A percentile compares a stretch with the other conserved stretches of the same genome.
Evolutionary conservation across 805 yeast species (phyloP).

Genomic region (Diddensiella transvaalensis): DNA sequence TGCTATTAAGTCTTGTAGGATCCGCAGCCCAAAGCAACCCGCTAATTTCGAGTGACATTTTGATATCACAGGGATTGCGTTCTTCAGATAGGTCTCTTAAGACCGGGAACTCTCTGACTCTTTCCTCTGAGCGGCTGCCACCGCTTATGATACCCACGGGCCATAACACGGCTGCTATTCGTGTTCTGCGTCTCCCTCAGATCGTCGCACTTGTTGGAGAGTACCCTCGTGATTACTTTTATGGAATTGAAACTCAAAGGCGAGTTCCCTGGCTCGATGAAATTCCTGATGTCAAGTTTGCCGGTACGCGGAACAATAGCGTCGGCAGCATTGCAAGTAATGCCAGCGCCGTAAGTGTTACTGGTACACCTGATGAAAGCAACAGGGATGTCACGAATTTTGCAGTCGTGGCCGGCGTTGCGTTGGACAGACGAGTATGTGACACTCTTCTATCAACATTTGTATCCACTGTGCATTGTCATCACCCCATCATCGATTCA

Average conservation of each 20-base stretch:
- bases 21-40: background rate
- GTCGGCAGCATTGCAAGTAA: background rate
- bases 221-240: slow-evolving; percentile 12
- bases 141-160: slow-evolving; percentile 14
- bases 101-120: background rate
- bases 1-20: background rate
- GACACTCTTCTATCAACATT: slow-evolving; percentile 4
- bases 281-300: background rate
- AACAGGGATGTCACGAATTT: too few relatives aligned
- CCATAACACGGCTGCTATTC: slow-evolving; percentile 13
- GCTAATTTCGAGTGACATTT: slow-evolving; percentile 1
- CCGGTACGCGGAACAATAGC: background rate
- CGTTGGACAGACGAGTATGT: background rate
- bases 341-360: background rate
- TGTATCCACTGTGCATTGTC: slow-evolving; percentile 8
- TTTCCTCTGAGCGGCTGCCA: slow-evolving; percentile 4
- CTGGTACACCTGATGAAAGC: background rate
- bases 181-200: slow-evolving; percentile 6
- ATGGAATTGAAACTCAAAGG: slow-evolving; percentile 8
- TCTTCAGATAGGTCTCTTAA: too few relatives aligned
- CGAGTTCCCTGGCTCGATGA: background rate
- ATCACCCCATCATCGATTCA: slow-evolving; percentile 7
- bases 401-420: slow-evolving; percentile 1
- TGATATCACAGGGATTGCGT: background rate
- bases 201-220: slow-evolving; percentile 9